A percentile compares a stretch with the other conserved stretches of the same genome.
Evolutionary conservation across 2,329 filamentous ascomycete genomes (phyloP).

Genomic region (Phaeosphaeriaceae sp.): DNA sequence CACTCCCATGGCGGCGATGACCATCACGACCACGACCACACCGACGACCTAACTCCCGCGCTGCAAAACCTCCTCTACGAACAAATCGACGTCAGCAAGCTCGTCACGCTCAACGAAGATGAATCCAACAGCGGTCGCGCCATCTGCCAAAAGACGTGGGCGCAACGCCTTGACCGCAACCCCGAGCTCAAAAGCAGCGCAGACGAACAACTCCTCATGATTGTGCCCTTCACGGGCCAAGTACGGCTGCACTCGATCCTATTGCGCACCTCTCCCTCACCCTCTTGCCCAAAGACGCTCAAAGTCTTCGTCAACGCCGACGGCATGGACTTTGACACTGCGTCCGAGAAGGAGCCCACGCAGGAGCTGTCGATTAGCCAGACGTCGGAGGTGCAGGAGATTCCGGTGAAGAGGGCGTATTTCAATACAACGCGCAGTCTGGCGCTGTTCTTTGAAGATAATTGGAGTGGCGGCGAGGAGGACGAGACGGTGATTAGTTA

Average conservation of each 20-base stretch:
- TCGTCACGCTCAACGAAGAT: constrained; percentile 85
- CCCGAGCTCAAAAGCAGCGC: constrained; percentile 85
- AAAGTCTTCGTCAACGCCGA: constrained; percentile 90
- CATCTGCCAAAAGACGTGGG: constrained; percentile 91
- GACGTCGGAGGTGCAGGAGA: constrained; percentile 82
- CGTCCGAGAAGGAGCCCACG: constrained; percentile 71
- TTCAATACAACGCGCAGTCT: constrained; percentile 87
- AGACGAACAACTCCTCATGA: constrained; percentile 93
- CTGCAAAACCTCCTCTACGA: constrained; percentile 90
- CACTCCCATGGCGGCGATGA: constrained; percentile 71
- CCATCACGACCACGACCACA: constrained; percentile 78
- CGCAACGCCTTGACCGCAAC: constrained; percentile 72
- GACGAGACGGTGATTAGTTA: constrained; percentile 82
- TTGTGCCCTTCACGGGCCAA: constrained; percentile 91
- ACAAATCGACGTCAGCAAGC: constrained; percentile 86
- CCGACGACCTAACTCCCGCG: constrained; percentile 89
- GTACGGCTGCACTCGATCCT: constrained; percentile 91
- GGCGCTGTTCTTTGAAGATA: constrained; percentile 89
- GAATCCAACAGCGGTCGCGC: constrained; percentile 70
- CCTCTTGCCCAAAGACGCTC: constrained; percentile 78
- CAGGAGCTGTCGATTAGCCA: constrained; percentile 81
- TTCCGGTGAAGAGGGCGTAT: constrained; percentile 83
- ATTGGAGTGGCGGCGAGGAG: constrained; percentile 78
- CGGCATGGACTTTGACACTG: constrained; percentile 78
- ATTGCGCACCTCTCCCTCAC: constrained; percentile 76